A percentile compares a stretch with the other conserved stretches of the same genome.
Evolutionary conservation across 1,284 basidiomycete genomes (phyloP).

Genomic region (Cryptococcus sp.): DNA sequence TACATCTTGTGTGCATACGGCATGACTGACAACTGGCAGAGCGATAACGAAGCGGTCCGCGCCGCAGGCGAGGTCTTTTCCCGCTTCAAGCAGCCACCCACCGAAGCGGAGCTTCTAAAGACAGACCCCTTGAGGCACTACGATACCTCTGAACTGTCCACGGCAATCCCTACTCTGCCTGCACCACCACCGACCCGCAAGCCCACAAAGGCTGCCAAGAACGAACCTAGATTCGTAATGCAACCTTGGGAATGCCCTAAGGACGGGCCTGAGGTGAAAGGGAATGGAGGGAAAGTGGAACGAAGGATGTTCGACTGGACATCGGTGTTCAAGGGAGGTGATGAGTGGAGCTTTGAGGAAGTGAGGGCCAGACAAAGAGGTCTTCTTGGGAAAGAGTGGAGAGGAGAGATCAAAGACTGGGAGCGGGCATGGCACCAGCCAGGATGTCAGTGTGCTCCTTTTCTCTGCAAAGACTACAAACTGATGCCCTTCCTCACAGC

Average conservation of each 20-base stretch:
- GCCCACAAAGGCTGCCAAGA: slow-evolving; percentile 27
- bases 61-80: slow-evolving; percentile 50
- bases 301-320: slow-evolving; percentile 53
- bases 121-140: slow-evolving; percentile 62
- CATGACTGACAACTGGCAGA: slow-evolving; percentile 17
- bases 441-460: slow-evolving; percentile 38
- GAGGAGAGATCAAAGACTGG: slow-evolving; percentile 46
- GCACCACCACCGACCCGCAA: slow-evolving; percentile 38
- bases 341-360: slow-evolving; percentile 55
- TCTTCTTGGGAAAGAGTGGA: slow-evolving; percentile 46
- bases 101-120: slow-evolving; percentile 58
- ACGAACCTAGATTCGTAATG: slow-evolving; percentile 18
- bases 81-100: slow-evolving; percentile 37
- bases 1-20: not conserved
- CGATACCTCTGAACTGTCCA: slow-evolving; percentile 36
- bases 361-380: slow-evolving; percentile 50
- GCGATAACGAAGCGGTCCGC: slow-evolving; percentile 30
- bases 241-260: slow-evolving; percentile 46
- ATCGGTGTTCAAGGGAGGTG: slow-evolving; percentile 46
- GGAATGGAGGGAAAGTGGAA: slow-evolving; percentile 48
- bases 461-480: slow-evolving; percentile 31
- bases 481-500: slow-evolving; percentile 57
- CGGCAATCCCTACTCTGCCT: slow-evolving; percentile 31
- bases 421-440: slow-evolving; percentile 49
- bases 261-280: slow-evolving; percentile 42